Evolutionary conservation across 176 grass and related monocot genomes (phyloP), one percentile per base, ranked within the genome.

Genomic region (Avena atlantica): DNA sequence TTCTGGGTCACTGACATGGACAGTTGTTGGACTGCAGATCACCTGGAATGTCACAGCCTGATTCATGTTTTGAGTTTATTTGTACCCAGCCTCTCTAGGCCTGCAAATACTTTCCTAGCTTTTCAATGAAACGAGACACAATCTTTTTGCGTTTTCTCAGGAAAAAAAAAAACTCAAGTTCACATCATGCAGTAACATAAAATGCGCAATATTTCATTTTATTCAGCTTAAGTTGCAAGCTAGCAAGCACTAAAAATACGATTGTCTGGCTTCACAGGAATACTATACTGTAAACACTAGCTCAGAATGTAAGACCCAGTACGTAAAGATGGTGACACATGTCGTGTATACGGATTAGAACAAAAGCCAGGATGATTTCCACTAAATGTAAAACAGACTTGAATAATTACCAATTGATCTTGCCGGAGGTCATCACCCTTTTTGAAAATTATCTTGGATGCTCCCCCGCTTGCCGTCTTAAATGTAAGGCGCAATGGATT

Each of bases 371-470:
- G 64, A 16, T 2, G 10, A 62, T 89, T 49, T 13, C 11, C 12
- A 70, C 8, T 9, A 62, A 72, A 86, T 40, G 52, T 50, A 80
- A 82, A 31, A 78, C 47, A 51, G 20, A 71, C 67, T 79, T 47
- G 14, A 79, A 76, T 25, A 86, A n/a, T 23, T 93, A 98, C 96
- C 92, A 98, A 82, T 61, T 96, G 96, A 96, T 98, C 96, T 88
- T 98, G 93, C 9, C 96, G 93, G 83, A 98, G 93, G 80, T 98
- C 93, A 82, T 98, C 96, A 25, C 96, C 96, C 81, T 98, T 98
- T 86, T 98, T 98, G 71, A 92, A 98, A 71, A 95, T 95, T 51
- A 95, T 84, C 85, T 94, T 98, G 44, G 86, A 95, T 82, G 88
- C 92, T 89, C 74, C 78, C 47, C 90, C 90, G 45, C 87, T 98